These are phyloP conservation scores for Thuidium tamariscinum DNA, from an alignment of 225 moss, liverwort and hornwort species.

Conservation along the genomic window DNA sequence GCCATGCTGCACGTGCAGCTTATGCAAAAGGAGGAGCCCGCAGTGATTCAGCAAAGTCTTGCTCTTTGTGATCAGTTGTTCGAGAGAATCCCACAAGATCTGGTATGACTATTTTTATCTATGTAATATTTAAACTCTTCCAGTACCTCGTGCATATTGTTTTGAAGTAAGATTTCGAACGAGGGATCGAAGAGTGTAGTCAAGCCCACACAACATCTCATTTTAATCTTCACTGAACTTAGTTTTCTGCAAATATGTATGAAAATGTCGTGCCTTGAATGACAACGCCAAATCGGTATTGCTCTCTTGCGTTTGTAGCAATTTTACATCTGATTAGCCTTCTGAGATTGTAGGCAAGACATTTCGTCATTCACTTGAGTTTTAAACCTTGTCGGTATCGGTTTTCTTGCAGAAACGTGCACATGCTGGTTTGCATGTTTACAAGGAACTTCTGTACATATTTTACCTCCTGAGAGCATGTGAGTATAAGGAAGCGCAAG, in stretches of 20 bases:
- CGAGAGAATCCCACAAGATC: slow-evolving; percentile 39
- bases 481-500: slow-evolving; percentile 78
- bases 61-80: slow-evolving; percentile 57
- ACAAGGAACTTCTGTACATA: slow-evolving; percentile 74
- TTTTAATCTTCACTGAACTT: background rate
- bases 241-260: background rate
- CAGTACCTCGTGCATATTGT: background rate
- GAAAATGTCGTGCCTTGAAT: background rate
- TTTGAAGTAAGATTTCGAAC: background rate
- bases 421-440: slow-evolving; percentile 75
- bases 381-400: background rate
- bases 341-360: background rate
- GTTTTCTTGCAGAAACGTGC: slow-evolving; percentile 54
- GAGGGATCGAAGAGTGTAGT: background rate
- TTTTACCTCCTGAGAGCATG: slow-evolving; percentile 77
- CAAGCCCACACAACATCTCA: background rate
- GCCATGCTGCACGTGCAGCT: slow-evolving; percentile 82
- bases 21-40: slow-evolving; percentile 81
- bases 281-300: background rate
- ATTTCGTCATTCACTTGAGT: background rate
- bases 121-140: background rate
- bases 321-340: background rate
- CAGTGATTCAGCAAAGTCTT: slow-evolving; percentile 44
- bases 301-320: background rate
- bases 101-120: slow-evolving; percentile 29